Conservation (phyloP, 2,329 filamentous ascomycete genomes). For the Keithomyces neogunnii region DNA sequence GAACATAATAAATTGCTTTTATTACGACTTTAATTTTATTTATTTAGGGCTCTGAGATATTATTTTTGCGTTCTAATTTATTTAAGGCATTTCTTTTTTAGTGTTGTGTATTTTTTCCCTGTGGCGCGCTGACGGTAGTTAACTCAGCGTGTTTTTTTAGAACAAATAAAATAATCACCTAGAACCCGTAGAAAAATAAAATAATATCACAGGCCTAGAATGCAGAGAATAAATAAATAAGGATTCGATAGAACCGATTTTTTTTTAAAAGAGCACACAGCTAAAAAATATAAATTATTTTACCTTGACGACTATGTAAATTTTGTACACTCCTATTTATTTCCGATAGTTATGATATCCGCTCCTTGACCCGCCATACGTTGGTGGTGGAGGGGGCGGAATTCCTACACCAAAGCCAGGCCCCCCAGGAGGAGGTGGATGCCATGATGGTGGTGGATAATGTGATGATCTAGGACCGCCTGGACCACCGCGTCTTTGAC, state of each 20-base stretch:
- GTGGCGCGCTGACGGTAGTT: too few relatives aligned
- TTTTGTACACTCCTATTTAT: neutral
- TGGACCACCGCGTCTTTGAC: neutral
- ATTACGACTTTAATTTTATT: too few relatives aligned
- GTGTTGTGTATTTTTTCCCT: too few relatives aligned
- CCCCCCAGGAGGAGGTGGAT: slow-evolving; percentile 22
- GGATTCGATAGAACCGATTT: neutral
- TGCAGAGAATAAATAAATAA: neutral
- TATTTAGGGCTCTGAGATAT: too few relatives aligned
- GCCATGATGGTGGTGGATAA: slow-evolving; percentile 9
- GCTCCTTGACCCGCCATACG: neutral
- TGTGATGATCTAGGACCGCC: neutral
- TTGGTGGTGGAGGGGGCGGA: neutral
- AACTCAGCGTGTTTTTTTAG: neutral
- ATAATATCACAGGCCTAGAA: too few relatives aligned
- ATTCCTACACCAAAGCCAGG: slow-evolving; percentile 6
- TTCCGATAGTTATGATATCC: too few relatives aligned
- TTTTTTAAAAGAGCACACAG: neutral
- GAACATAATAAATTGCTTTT: neutral
- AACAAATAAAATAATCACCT: neutral
- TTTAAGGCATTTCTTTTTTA: too few relatives aligned
- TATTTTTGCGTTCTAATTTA: too few relatives aligned
- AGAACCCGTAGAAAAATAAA: too few relatives aligned
- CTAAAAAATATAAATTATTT: neutral
- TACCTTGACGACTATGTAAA: neutral